Conservation (phyloP, 495 filamentous ascomycete genomes). For the Tuber aestivum region DNA sequence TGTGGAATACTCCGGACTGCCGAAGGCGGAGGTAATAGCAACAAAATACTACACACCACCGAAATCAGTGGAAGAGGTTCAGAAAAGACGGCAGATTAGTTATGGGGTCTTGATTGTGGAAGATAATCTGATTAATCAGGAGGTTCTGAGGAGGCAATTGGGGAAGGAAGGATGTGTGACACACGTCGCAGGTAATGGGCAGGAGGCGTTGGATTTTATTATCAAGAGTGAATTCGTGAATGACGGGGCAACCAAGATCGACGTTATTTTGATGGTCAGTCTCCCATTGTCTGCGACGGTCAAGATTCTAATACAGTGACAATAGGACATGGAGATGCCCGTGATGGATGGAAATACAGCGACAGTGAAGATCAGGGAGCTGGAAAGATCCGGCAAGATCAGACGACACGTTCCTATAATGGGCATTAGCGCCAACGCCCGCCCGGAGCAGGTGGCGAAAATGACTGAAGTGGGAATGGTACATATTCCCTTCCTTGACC, state of each 20-base stretch:
- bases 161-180: slow-evolving; percentile 58
- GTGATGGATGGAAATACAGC: slow-evolving; percentile 72
- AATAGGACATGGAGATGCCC: slow-evolving; percentile 73
- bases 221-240: slow-evolving; percentile 42
- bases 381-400: slow-evolving; percentile 51
- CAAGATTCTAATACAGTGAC: slow-evolving; percentile 49
- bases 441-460: slow-evolving; percentile 60
- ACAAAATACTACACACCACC: slow-evolving; percentile 7
- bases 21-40: neutral
- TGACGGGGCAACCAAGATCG: slow-evolving; percentile 47
- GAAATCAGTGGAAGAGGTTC: neutral
- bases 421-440: slow-evolving; percentile 74
- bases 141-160: slow-evolving; percentile 61
- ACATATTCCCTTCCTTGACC: neutral
- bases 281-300: slow-evolving; percentile 76
- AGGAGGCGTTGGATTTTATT: slow-evolving; percentile 63
- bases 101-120: slow-evolving; percentile 58
- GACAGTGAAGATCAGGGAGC: slow-evolving; percentile 58
- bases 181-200: slow-evolving; percentile 65
- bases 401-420: slow-evolving; percentile 63
- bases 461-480: slow-evolving; percentile 66
- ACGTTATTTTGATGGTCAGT: slow-evolving; percentile 67
- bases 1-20: slow-evolving; percentile 11
- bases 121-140: slow-evolving; percentile 73
- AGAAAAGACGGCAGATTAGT: slow-evolving; percentile 57